Conservation (phyloP, 805 yeast genomes). For the Lipomyces yamanashiensis region DNA sequence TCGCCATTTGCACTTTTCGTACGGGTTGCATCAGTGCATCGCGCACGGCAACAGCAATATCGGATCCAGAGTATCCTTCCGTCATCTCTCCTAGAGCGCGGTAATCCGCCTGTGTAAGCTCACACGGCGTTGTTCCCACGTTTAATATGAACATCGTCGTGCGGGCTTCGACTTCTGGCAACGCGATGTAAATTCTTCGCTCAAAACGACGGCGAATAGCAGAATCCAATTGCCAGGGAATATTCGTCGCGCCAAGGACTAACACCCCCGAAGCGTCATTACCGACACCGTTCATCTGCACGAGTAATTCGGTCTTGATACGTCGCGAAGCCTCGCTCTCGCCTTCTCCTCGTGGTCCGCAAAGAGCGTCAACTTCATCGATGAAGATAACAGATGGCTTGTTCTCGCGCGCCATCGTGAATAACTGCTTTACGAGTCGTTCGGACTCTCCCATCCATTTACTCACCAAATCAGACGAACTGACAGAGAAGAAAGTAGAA, state of each 20-base stretch:
- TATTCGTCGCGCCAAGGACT: slow-evolving; percentile 96
- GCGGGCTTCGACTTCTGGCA: slow-evolving; percentile 93
- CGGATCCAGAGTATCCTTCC: slow-evolving; percentile 97
- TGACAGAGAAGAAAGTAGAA: slow-evolving; percentile 93
- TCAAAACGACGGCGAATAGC: slow-evolving; percentile 95
- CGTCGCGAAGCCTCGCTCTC: slow-evolving; percentile 96
- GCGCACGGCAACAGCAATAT: slow-evolving; percentile 92
- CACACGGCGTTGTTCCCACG: slow-evolving; percentile 88
- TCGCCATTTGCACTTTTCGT: slow-evolving; percentile 91
- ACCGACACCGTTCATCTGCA: slow-evolving; percentile 99
- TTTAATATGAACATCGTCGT: slow-evolving; percentile 92
- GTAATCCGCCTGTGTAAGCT: slow-evolving; percentile 71
- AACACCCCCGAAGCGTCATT: slow-evolving; percentile 89
- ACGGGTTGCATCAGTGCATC: slow-evolving; percentile 99
- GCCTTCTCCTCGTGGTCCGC: slow-evolving; percentile 98
- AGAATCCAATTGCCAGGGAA: slow-evolving; percentile 98
- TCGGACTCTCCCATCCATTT: slow-evolving; percentile 99
- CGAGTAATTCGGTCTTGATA: slow-evolving; percentile 92
- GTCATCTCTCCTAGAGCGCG: slow-evolving; percentile 87
- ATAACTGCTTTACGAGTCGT: slow-evolving; percentile 90
- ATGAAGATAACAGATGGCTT: slow-evolving; percentile 95
- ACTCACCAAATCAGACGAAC: slow-evolving; percentile 93
- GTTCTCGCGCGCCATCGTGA: slow-evolving; percentile 93
- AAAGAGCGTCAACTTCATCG: slow-evolving; percentile 96
- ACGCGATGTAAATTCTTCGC: slow-evolving; percentile 88